phyloP scores from a whole-genome alignment of 768 basidiomycete species.

The Daedaleopsis nitida region DNA sequence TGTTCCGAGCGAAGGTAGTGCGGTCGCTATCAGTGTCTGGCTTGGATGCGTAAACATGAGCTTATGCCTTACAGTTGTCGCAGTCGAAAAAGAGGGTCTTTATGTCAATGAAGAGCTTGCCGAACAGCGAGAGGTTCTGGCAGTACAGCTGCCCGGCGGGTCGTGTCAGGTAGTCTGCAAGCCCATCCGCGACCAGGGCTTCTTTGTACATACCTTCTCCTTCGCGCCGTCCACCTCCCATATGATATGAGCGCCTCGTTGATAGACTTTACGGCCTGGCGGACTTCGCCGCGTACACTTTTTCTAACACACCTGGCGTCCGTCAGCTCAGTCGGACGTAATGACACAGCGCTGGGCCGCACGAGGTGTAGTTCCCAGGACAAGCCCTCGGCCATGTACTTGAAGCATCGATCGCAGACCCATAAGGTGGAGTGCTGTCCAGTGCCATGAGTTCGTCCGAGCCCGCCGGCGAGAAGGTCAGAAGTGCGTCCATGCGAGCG shows the following conservation, averaged over 20 bases:
- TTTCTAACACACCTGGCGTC: slow-evolving; percentile 42
- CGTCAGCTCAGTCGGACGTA: slow-evolving; percentile 9
- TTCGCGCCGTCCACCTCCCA: slow-evolving; percentile 94
- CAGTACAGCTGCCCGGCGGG: slow-evolving; percentile 75
- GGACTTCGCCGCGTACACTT: slow-evolving; percentile 70
- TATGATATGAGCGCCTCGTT: slow-evolving; percentile 84
- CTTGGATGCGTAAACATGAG: slow-evolving; percentile 2
- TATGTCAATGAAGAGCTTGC: slow-evolving; percentile 98
- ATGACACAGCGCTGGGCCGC: slow-evolving; percentile 25
- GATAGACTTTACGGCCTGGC: slow-evolving; percentile 89
- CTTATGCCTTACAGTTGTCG: slow-evolving; percentile 68
- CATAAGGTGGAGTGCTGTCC: slow-evolving; percentile 62
- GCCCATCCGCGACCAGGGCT: neutral
- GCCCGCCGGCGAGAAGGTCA: slow-evolving; percentile 67
- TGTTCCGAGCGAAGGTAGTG: slow-evolving; percentile 29
- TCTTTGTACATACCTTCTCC: slow-evolving; percentile 63
- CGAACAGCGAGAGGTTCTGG: slow-evolving; percentile 93
- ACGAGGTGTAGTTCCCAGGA: slow-evolving; percentile 75
- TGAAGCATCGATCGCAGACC: slow-evolving; percentile 95
- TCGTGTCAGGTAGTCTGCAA: slow-evolving; percentile 7
- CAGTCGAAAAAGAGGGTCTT: slow-evolving; percentile 94
- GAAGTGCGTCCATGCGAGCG: slow-evolving; percentile 75
- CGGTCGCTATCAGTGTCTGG: neutral
- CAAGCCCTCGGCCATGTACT: slow-evolving; percentile 82
- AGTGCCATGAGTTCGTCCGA: slow-evolving; percentile 46